Evolutionary conservation across 2,329 filamentous ascomycete species (phyloP).

Genomic region (Coniosporium tulheliwenetii): DNA sequence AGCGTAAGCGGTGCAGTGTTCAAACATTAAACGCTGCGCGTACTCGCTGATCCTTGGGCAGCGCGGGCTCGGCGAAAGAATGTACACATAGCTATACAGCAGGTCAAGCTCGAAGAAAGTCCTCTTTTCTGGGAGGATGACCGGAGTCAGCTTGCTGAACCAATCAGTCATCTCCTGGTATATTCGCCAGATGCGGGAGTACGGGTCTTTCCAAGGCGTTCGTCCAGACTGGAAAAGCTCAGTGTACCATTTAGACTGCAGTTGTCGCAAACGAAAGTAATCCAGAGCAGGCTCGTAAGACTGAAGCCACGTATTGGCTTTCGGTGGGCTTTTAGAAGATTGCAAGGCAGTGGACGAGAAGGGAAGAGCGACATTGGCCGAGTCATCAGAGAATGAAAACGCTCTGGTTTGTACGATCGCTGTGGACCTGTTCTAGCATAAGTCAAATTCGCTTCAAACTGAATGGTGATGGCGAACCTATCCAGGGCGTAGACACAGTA

Average conservation of each 20-base stretch:
- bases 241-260: slow-evolving; percentile 84
- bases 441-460: slow-evolving; percentile 2
- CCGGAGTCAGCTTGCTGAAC: slow-evolving; percentile 59
- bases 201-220: slow-evolving; percentile 49
- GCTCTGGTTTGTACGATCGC: slow-evolving; percentile 77
- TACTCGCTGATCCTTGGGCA: slow-evolving; percentile 61
- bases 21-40: slow-evolving; percentile 68
- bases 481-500: slow-evolving; percentile 86
- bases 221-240: slow-evolving; percentile 68
- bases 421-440: slow-evolving; percentile 46
- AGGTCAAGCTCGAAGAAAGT: slow-evolving; percentile 77
- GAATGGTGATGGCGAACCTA: slow-evolving; percentile 34
- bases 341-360: slow-evolving; percentile 26
- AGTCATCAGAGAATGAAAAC: slow-evolving; percentile 88
- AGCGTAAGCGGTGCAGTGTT: slow-evolving; percentile 72
- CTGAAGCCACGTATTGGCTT: slow-evolving; percentile 36
- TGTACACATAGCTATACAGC: slow-evolving; percentile 81
- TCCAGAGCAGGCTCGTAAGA: slow-evolving; percentile 57
- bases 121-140: slow-evolving; percentile 48
- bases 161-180: slow-evolving; percentile 66
- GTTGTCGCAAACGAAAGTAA: slow-evolving; percentile 67
- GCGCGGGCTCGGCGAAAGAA: slow-evolving; percentile 64
- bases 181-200: slow-evolving; percentile 59
- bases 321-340: slow-evolving; percentile 29
- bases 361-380: slow-evolving; percentile 67